These are phyloP conservation scores for Nematodospora valgi DNA, from an alignment of 805 yeast genomes.

Conservation along the genomic window DNA sequence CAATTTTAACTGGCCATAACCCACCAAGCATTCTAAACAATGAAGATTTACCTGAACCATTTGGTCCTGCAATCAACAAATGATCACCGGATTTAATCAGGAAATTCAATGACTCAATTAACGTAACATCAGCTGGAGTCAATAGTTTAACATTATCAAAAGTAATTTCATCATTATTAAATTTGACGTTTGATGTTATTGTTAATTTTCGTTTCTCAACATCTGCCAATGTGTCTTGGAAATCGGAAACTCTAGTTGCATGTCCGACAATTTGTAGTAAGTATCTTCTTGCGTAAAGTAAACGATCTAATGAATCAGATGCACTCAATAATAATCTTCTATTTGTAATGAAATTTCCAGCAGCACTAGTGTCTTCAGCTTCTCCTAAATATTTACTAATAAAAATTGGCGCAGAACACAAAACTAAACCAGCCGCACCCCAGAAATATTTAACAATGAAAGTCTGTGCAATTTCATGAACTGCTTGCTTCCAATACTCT, in stretches of 20 bases:
- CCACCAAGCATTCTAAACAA: constrained; percentile 89
- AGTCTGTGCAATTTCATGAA: constrained; percentile 82
- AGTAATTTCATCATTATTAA: constrained; percentile 54
- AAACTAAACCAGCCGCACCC: constrained; percentile 91
- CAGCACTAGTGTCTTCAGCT: constrained; percentile 41
- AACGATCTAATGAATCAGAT: constrained; percentile 82
- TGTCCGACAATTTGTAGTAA: constrained; percentile 82
- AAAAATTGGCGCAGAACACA: constrained; percentile 88
- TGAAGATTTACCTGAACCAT: constrained; percentile 95
- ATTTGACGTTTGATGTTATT: constrained; percentile 20
- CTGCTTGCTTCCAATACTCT: constrained; percentile 70
- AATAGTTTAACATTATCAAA: constrained; percentile 76
- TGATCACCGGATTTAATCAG: constrained; percentile 79
- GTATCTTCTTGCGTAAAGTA: constrained; percentile 80
- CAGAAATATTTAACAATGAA: constrained; percentile 88
- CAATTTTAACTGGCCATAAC: constrained; percentile 76
- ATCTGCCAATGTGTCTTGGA: constrained; percentile 59
- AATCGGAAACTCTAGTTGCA: constrained; percentile 67
- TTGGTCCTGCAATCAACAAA: constrained; percentile 88
- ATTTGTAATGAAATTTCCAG: constrained; percentile 87
- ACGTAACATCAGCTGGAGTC: constrained; percentile 78
- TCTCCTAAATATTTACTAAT: constrained; percentile 51
- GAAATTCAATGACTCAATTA: constrained; percentile 65
- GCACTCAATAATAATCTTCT: constrained; percentile 80
- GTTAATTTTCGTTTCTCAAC: constrained; percentile 27